Evolutionary conservation across 108 stramenopile genomes (phyloP).

Genomic region (Aurantiochytrium sp.): DNA sequence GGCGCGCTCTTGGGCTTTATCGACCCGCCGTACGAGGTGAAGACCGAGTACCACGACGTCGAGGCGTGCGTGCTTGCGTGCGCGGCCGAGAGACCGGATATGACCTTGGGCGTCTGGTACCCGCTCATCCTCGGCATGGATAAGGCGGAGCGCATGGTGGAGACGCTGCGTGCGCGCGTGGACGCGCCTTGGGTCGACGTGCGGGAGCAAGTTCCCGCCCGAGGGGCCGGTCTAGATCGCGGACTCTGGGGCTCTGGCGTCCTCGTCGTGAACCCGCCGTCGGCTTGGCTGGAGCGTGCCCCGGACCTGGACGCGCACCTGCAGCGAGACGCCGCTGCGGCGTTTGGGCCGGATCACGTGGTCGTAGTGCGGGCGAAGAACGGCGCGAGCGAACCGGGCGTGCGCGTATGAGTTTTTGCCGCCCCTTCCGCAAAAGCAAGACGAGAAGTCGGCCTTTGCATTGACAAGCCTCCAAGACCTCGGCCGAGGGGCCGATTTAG

Average conservation of each 20-base stretch:
- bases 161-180: background rate
- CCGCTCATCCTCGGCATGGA: background rate
- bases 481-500: no score
- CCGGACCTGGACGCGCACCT: background rate
- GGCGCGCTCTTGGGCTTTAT: background rate
- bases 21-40: constrained; percentile 24
- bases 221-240: background rate
- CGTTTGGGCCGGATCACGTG: background rate
- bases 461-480: no score
- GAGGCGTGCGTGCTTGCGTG: background rate
- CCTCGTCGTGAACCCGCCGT: background rate
- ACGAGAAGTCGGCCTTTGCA: no score
- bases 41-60: background rate
- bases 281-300: background rate
- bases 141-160: background rate
- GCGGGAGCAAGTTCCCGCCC: background rate
- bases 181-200: background rate
- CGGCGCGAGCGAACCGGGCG: background rate
- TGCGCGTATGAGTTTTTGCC: no score
- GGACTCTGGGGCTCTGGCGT: constrained; percentile 9
- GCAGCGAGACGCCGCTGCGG: background rate
- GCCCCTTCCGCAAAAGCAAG: no score
- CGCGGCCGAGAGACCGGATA: background rate
- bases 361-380: background rate
- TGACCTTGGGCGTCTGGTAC: background rate